phyloP scores from a whole-genome alignment of 371 early-diverging fungal species.

The Coemansia sp. region DNA sequence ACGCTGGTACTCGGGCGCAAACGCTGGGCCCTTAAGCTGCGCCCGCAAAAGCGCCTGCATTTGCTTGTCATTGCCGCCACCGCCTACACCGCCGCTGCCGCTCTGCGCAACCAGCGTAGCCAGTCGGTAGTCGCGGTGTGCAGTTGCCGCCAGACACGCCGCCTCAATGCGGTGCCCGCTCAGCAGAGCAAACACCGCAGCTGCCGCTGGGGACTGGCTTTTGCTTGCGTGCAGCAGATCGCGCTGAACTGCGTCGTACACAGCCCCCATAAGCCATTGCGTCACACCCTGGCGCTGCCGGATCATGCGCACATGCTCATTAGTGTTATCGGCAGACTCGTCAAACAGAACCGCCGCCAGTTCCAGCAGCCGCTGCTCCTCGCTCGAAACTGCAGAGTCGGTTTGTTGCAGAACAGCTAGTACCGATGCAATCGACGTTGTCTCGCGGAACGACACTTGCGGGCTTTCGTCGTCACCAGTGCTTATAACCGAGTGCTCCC shows the following conservation, averaged over 20 bases:
- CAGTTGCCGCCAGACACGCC: constrained; percentile 62
- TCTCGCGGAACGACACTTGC: constrained; percentile 9
- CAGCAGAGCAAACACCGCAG: constrained; percentile 54
- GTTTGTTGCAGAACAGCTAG: not conserved
- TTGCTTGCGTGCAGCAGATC: constrained; percentile 29
- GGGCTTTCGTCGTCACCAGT: not conserved
- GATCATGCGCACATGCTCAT: constrained; percentile 13
- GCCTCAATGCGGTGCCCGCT: constrained; percentile 56
- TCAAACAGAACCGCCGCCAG: constrained; percentile 43
- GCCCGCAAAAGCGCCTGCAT: constrained; percentile 54
- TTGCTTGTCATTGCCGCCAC: constrained; percentile 53
- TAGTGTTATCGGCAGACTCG: not conserved
- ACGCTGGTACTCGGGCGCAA: constrained; percentile 53
- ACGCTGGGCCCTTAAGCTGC: constrained; percentile 54
- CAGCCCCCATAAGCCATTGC: constrained; percentile 38
- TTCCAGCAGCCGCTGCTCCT: constrained; percentile 23
- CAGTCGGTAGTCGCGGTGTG: constrained; percentile 61
- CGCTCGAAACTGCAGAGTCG: not conserved
- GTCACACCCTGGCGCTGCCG: constrained; percentile 38
- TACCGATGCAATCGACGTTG: constrained; percentile 9
- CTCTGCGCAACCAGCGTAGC: constrained; percentile 71
- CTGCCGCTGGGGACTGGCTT: constrained; percentile 27
- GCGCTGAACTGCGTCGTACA: constrained; percentile 32
- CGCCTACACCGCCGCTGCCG: constrained; percentile 58
- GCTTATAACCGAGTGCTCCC: constrained; percentile 16